A percentile compares a stretch with the other conserved stretches of the same genome.
Evolutionary conservation across 768 basidiomycete species (phyloP).

Genomic region (Phanerodontia chrysosporium): DNA sequence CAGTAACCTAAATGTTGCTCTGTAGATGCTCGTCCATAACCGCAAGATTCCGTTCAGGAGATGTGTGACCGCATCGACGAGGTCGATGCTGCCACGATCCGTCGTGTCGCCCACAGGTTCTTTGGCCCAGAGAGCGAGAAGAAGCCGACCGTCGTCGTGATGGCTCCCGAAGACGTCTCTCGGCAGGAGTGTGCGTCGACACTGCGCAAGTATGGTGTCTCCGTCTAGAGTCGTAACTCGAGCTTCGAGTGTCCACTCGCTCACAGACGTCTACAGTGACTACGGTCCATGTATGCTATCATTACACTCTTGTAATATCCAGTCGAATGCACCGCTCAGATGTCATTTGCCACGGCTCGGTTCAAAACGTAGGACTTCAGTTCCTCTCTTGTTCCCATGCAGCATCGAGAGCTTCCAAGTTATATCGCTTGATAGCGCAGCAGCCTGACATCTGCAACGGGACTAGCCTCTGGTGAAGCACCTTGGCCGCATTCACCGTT

Average conservation of each 20-base stretch:
- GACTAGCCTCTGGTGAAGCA: no score
- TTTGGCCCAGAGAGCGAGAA: slow-evolving; percentile 61
- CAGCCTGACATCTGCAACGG: no score
- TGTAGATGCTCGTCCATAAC: slow-evolving; percentile 77
- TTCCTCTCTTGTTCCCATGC: no score
- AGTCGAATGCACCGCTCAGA: background rate
- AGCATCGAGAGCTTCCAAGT: no score
- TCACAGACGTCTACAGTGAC: background rate
- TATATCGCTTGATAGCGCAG: no score
- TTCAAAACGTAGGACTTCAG: no score
- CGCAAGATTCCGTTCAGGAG: slow-evolving; percentile 81
- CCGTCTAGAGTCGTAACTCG: background rate
- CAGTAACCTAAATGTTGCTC: background rate
- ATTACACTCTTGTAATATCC: background rate
- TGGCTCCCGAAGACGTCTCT: slow-evolving; percentile 72
- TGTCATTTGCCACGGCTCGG: background rate
- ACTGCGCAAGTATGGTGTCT: slow-evolving; percentile 67
- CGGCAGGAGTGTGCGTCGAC: slow-evolving; percentile 53
- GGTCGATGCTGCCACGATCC: slow-evolving; percentile 66
- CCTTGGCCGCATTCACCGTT: no score
- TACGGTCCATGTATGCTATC: background rate
- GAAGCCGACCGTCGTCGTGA: slow-evolving; percentile 75
- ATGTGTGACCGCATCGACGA: slow-evolving; percentile 86
- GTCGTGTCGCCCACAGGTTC: slow-evolving; percentile 69
- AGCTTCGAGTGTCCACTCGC: background rate